Percentiles rank a stretch among this genome's conserved stretches.
phyloP scores from a whole-genome alignment of 2,329 filamentous ascomycete genomes.

The Claviceps citrina region DNA sequence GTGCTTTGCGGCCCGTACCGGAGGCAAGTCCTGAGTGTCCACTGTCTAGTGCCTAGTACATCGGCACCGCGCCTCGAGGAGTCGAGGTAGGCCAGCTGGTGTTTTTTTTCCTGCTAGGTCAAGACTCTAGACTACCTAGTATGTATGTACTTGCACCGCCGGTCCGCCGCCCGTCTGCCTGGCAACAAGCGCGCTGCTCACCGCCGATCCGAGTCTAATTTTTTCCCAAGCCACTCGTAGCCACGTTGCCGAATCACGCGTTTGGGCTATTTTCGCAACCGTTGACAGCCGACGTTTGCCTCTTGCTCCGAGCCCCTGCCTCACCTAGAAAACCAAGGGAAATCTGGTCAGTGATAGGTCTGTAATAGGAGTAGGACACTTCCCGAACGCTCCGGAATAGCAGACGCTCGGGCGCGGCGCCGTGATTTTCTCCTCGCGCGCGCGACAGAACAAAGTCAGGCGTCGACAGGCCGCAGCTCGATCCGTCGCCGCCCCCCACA shows the following conservation, averaged over 20 bases:
- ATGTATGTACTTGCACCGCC: too few relatives aligned
- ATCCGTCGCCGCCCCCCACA: background rate
- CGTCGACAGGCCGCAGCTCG: constrained; percentile 17
- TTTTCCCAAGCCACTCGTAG: background rate
- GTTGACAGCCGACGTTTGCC: background rate
- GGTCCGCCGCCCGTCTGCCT: background rate
- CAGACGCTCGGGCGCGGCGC: background rate
- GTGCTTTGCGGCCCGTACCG: constrained; percentile 3
- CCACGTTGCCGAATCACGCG: background rate
- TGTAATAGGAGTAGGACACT: background rate
- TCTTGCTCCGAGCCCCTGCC: background rate
- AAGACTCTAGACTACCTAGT: too few relatives aligned
- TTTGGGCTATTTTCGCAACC: background rate
- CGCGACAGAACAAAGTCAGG: background rate
- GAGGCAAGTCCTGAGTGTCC: background rate
- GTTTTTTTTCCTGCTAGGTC: too few relatives aligned
- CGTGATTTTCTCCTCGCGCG: background rate
- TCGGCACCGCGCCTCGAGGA: too few relatives aligned
- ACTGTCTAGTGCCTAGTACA: too few relatives aligned
- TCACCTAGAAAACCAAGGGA: too few relatives aligned
- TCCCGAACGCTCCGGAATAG: background rate
- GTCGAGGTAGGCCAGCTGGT: too few relatives aligned
- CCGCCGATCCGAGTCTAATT: constrained; percentile 2
- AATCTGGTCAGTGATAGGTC: too few relatives aligned
- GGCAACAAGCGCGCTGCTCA: background rate